Conservation (phyloP, 176 grass and related monocot genomes). For the Triticum turgidum region DNA sequence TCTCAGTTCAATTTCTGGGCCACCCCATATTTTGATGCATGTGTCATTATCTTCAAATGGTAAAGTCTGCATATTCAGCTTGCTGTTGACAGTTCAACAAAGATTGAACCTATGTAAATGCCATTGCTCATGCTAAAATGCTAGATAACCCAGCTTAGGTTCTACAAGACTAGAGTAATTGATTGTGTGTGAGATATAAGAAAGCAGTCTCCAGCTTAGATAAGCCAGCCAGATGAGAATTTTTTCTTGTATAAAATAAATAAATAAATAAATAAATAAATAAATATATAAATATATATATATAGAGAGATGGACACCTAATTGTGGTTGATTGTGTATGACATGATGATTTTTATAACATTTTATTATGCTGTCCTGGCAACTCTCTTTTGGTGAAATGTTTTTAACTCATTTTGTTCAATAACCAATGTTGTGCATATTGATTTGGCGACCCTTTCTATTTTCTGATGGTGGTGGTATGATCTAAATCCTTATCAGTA, state of each 20-base stretch:
- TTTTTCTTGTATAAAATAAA: background rate
- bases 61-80: background rate
- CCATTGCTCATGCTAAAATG: background rate
- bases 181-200: constrained; percentile 2
- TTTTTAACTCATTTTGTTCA: background rate
- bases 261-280: too few species aligned
- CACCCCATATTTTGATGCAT: background rate
- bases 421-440: background rate
- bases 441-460: constrained; percentile 10
- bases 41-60: background rate
- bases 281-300: too few species aligned
- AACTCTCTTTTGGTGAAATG: background rate
- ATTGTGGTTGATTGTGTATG: constrained; percentile 4
- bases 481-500: background rate
- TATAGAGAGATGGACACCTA: background rate
- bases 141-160: background rate
- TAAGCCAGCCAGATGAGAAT: background rate
- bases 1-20: too few species aligned
- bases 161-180: background rate
- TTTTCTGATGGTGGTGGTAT: background rate
- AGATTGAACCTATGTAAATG: background rate
- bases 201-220: too few species aligned
- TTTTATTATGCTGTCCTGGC: background rate
- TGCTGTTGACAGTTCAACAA: background rate
- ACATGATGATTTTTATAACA: background rate